Conservation (phyloP, 192 early-diverging fungal species). For the Umbelopsis isabellina region DNA sequence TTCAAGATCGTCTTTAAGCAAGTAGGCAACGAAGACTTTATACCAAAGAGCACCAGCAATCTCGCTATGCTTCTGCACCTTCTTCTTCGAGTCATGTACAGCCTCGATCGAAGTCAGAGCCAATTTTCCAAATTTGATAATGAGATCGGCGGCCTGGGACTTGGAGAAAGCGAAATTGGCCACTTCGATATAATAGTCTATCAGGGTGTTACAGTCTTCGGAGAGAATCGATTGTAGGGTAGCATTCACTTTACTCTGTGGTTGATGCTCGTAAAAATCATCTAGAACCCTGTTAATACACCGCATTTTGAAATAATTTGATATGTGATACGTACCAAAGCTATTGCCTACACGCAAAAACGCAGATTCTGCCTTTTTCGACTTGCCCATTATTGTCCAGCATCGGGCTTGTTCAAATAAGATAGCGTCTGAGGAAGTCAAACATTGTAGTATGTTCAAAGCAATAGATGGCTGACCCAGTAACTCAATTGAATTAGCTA, state of each 20-base stretch:
- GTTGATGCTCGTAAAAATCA: conserved; percentile 21
- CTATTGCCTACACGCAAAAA: conserved; percentile 7
- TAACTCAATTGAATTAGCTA: not conserved
- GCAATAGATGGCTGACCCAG: not conserved
- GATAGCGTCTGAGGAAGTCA: not conserved
- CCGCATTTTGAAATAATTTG: not conserved
- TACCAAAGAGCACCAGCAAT: not conserved
- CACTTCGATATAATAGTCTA: conserved; percentile 11
- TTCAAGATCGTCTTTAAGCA: conserved; percentile 4
- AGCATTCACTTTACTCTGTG: not conserved
- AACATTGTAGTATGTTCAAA: not conserved
- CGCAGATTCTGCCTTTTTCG: conserved; percentile 10
- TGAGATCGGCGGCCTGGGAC: not conserved
- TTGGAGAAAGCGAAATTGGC: not conserved
- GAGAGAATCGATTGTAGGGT: not conserved
- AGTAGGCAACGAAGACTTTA: conserved; percentile 3
- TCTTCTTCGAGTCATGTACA: conserved; percentile 6
- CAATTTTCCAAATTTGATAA: conserved; percentile 10
- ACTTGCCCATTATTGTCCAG: not conserved
- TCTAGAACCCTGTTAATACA: not conserved
- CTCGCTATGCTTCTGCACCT: not conserved
- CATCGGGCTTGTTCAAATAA: conserved; percentile 13
- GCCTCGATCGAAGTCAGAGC: conserved; percentile 6
- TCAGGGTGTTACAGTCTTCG: not conserved
- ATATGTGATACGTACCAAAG: not conserved